These are phyloP conservation scores for Elsinoe ampelina DNA, from an alignment of 2,329 filamentous ascomycete species.

Conservation along the genomic window DNA sequence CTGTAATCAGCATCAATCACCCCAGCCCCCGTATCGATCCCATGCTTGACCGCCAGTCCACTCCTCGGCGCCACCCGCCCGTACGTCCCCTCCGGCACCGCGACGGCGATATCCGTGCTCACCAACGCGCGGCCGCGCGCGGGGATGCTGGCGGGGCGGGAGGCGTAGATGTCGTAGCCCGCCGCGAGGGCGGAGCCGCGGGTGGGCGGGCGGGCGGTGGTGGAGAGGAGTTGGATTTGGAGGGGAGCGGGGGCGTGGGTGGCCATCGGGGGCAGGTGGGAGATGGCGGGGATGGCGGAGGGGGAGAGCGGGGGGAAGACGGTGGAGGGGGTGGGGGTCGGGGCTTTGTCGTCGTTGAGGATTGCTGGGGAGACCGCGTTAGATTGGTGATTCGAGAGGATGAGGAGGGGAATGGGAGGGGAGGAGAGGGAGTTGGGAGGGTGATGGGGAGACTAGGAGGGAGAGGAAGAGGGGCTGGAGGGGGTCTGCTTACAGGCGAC, in stretches of 20 bases:
- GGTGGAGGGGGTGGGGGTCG: constrained; percentile 27
- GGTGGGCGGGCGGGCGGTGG: constrained; percentile 71
- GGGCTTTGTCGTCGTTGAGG: constrained; percentile 26
- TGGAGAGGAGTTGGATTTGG: constrained; percentile 78
- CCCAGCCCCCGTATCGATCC: constrained; percentile 90
- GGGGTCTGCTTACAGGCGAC: constrained; percentile 25
- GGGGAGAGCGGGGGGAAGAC: constrained; percentile 15
- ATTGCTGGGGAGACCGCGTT: constrained; percentile 23
- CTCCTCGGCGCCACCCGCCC: constrained; percentile 83
- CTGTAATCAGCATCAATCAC: constrained; percentile 98
- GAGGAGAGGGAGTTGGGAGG: constrained; percentile 7
- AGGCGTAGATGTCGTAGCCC: constrained; percentile 82
- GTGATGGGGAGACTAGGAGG: constrained; percentile 8
- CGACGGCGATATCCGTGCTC: constrained; percentile 84
- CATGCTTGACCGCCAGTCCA: constrained; percentile 86
- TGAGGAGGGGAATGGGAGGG: constrained; percentile 15
- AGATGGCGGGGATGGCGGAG: constrained; percentile 17
- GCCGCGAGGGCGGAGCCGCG: constrained; percentile 83
- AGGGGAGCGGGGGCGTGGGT: constrained; percentile 48
- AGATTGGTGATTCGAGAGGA: constrained; percentile 7
- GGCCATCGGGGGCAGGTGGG: constrained; percentile 24
- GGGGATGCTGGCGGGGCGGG: constrained; percentile 65
- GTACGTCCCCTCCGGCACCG: constrained; percentile 83
- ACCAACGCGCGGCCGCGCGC: constrained; percentile 77
- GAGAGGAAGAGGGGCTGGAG: background rate